Evolutionary conservation across 208 protist species (phyloP).

Genomic region (Naegleria lovaniensis): DNA sequence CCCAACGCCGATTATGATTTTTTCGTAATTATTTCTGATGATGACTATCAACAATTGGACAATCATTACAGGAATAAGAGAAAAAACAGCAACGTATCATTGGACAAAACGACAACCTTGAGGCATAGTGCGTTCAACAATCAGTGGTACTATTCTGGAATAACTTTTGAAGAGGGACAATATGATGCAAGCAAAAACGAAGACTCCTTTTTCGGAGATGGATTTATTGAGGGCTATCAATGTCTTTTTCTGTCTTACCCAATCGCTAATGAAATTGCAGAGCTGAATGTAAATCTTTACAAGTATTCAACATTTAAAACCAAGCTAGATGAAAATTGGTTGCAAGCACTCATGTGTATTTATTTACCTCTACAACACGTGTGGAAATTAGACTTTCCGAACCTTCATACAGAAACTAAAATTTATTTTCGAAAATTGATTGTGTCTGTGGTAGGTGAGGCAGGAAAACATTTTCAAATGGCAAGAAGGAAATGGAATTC

Average conservation of each 20-base stretch:
- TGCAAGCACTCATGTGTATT: conserved; percentile 22
- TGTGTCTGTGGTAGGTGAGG: background rate
- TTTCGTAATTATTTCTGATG: conserved; percentile 2
- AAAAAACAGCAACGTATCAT: background rate
- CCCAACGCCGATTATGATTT: background rate
- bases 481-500: conserved; percentile 7
- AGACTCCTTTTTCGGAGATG: background rate
- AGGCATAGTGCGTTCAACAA: background rate
- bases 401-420: background rate
- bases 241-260: background rate
- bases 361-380: background rate
- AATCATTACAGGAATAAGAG: background rate
- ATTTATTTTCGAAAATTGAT: background rate
- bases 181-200: background rate
- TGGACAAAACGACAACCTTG: background rate
- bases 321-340: background rate
- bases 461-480: conserved; percentile 25
- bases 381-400: background rate
- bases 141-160: background rate
- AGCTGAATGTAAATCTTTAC: conserved; percentile 19
- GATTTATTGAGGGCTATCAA: background rate
- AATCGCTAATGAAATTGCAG: background rate
- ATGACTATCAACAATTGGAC: background rate
- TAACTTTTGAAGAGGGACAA: background rate
- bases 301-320: background rate